Conservation (phyloP, 179 eudicot genomes). For the Nepenthes alata region DNA sequence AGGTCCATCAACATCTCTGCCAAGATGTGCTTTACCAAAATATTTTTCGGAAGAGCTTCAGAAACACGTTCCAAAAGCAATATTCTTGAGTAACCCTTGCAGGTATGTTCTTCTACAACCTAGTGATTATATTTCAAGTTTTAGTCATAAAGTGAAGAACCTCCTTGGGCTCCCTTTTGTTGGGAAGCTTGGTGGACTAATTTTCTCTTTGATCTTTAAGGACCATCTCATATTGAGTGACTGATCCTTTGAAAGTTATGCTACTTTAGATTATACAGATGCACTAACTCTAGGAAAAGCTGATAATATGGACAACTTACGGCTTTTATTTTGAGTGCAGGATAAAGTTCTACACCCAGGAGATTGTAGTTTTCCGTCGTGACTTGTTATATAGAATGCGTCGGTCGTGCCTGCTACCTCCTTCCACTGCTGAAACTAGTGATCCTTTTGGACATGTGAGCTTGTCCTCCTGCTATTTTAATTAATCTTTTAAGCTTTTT, state of each 20-base stretch:
- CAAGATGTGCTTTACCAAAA: conserved; percentile 77
- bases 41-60: conserved; percentile 72
- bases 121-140: not conserved
- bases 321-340: conserved; percentile 21
- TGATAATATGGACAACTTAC: not conserved
- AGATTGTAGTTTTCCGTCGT: conserved; percentile 76
- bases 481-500: not conserved
- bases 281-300: not conserved
- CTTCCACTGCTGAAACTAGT: conserved; percentile 71
- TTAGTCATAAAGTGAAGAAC: too few species aligned
- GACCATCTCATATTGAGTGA: too few species aligned
- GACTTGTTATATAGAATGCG: conserved; percentile 88
- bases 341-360: conserved; percentile 79
- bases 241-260: too few species aligned
- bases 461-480: not conserved
- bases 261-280: too few species aligned
- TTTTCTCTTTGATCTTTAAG: too few species aligned
- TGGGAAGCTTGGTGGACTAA: too few species aligned
- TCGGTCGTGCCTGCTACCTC: conserved; percentile 76
- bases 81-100: conserved; percentile 89
- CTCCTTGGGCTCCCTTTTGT: too few species aligned
- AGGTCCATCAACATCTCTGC: conserved; percentile 92
- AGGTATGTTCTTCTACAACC: conserved; percentile 29
- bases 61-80: conserved; percentile 62
- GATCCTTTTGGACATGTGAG: conserved; percentile 91